Base-by-base conservation (phyloP, 2,329 filamentous ascomycete genomes). In the Fusarium pininemorale region DNA sequence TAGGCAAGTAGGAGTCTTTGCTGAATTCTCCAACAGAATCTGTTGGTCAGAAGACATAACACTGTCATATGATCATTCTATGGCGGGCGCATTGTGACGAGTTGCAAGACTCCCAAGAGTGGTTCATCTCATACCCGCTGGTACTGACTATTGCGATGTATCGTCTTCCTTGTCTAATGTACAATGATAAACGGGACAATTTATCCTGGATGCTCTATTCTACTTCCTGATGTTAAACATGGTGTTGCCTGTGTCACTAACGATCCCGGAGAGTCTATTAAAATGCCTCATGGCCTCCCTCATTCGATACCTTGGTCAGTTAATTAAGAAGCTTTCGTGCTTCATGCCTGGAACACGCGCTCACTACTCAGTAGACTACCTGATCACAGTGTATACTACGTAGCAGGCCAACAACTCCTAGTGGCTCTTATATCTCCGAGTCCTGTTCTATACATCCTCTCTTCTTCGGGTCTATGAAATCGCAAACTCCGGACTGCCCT, bases 1-100 rank as follows among this genome's bases (percentile, higher is more conserved):
- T 38, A 20, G 35, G 16, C 14, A 35, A 35, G 32, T 35, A 35
- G 32, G 32, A 22, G 35, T 54, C 51, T 54, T 39, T 39, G 16
- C 35, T 8, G 18, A 38, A 16, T 28, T 32, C 38, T 37, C 15
- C 3, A 24, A 60, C 37, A 26, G 24, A 58, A 15, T 32, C n/a
- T 22, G 32, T 35, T 51, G 14, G 42, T 24, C 35, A 51, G 30
- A 35, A 45, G 41, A 66, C 16, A 39, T 7, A 37, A 39, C 37
- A 53, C 44, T 30, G 37, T 60, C 63, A 68, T 64, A 55, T 72
- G 54, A 63, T 48, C 44, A 42, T 63, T 55, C 37, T 13, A 56
- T 48, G 47, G 5, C 6, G 18, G 54, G 10, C 9, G 26, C 9
- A 50, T 42, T 35, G 15, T 60, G 37, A 58, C 30, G 26, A 35